A percentile compares a stretch with the other conserved stretches of the same genome.
phyloP scores from a whole-genome alignment of 371 early-diverging fungal species.

The Circinella minor region DNA sequence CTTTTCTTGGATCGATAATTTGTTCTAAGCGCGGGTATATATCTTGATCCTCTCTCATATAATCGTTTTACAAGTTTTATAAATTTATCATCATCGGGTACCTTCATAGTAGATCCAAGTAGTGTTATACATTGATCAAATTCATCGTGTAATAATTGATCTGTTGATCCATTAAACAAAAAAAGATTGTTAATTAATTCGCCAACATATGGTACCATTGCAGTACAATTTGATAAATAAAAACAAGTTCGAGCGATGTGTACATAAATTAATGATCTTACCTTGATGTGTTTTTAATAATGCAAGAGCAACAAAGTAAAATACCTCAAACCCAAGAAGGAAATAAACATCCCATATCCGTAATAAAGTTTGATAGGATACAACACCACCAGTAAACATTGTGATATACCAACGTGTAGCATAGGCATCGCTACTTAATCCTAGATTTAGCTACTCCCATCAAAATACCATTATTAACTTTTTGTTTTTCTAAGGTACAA shows the following conservation, averaged over 20 bases:
- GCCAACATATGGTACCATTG: not conserved
- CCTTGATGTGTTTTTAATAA: constrained; percentile 61
- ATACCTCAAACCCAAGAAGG: constrained; percentile 61
- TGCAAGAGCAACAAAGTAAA: constrained; percentile 62
- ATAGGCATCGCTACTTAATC: constrained; percentile 52
- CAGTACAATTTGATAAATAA: not conserved
- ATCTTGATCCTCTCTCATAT: constrained; percentile 29
- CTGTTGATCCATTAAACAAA: constrained; percentile 22
- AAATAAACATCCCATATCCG: constrained; percentile 69
- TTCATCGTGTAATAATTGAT: constrained; percentile 40
- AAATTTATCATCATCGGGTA: constrained; percentile 56
- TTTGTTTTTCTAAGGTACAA: not conserved
- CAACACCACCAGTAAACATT: constrained; percentile 62
- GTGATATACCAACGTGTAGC: constrained; percentile 73
- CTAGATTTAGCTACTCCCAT: constrained; percentile 29
- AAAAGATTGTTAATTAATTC: not conserved
- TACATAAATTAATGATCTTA: constrained; percentile 22
- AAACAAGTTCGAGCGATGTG: not conserved
- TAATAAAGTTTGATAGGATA: constrained; percentile 59
- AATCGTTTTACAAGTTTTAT: constrained; percentile 47
- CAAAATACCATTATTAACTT: too few relatives aligned
- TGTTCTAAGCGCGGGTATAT: not conserved
- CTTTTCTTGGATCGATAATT: not conserved
- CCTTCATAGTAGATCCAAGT: constrained; percentile 55
- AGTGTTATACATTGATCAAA: constrained; percentile 59